A percentile compares a stretch with the other conserved stretches of the same genome.
Conservation (phyloP, 2,329 filamentous ascomycete species). For the Rutstroemia sp. region DNA sequence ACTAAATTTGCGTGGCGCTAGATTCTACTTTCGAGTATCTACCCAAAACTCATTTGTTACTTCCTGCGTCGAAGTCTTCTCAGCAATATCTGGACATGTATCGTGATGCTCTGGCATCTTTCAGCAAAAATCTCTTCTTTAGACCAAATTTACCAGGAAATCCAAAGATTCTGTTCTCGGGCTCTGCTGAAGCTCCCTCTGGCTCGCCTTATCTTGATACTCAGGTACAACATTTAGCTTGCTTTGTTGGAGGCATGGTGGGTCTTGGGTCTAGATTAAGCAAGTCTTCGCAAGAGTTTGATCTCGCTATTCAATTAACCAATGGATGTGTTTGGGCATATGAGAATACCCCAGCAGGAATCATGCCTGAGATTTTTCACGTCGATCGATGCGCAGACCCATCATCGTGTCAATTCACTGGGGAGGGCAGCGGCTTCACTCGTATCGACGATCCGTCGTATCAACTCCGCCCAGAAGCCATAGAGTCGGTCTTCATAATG, state of each 20-base stretch:
- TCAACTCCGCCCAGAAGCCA: slow-evolving; percentile 53
- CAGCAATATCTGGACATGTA: slow-evolving; percentile 35
- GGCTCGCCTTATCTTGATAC: slow-evolving; percentile 3
- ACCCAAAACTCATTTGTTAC: slow-evolving; percentile 38
- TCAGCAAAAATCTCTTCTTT: slow-evolving; percentile 36
- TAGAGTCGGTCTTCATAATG: slow-evolving; percentile 61
- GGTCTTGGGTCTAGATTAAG: slow-evolving; percentile 57
- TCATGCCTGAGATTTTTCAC: slow-evolving; percentile 52
- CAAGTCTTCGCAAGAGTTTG: slow-evolving; percentile 41
- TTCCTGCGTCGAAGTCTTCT: slow-evolving; percentile 22
- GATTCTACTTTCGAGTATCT: slow-evolving; percentile 59
- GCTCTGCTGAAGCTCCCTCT: slow-evolving; percentile 30
- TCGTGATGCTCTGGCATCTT: slow-evolving; percentile 35
- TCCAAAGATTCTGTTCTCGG: slow-evolving; percentile 40
- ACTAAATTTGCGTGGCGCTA: slow-evolving; percentile 46
- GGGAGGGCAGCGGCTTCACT: not conserved
- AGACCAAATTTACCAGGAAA: slow-evolving; percentile 37
- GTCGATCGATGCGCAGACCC: slow-evolving; percentile 17
- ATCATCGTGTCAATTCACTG: slow-evolving; percentile 4
- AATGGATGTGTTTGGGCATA: slow-evolving; percentile 57
- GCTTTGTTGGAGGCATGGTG: slow-evolving; percentile 63
- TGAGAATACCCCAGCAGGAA: slow-evolving; percentile 44
- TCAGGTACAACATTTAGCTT: slow-evolving; percentile 54
- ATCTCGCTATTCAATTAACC: slow-evolving; percentile 47
- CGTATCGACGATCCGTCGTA: slow-evolving; percentile 30